phyloP scores from a whole-genome alignment of 164 flowering plant genomes.

The Warburgia ugandensis region DNA sequence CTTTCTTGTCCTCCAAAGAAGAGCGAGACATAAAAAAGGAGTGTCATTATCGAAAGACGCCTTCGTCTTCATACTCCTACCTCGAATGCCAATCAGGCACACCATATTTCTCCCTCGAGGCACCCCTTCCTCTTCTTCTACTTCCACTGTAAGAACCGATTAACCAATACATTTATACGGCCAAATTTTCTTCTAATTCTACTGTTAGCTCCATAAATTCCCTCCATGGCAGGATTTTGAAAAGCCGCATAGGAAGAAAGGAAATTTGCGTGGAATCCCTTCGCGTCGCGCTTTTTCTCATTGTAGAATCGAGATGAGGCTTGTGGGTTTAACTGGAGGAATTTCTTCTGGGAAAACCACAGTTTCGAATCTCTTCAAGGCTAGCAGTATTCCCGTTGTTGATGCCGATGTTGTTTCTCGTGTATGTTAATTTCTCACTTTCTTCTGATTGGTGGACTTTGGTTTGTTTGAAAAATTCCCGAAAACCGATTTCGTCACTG shows the following conservation, averaged over 20 bases:
- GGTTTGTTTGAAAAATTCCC: background rate
- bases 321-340: constrained; percentile 91
- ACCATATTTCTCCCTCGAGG: background rate
- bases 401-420: constrained; percentile 93
- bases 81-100: no score
- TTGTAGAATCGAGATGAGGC: constrained; percentile 42
- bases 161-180: no score
- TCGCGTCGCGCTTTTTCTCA: background rate
- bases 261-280: background rate
- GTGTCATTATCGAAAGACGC: no score
- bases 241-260: background rate
- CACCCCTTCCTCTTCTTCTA: background rate
- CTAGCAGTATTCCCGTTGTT: constrained; percentile 60
- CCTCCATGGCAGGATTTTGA: background rate
- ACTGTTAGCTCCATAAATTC: background rate
- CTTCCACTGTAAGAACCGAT: no score
- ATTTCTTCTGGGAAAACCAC: constrained; percentile 93
- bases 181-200: no score
- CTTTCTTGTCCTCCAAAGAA: no score
- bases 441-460: background rate
- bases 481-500: background rate
- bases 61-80: no score
- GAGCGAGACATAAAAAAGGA: no score
- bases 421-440: constrained; percentile 26
- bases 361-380: constrained; percentile 73